phyloP scores from a whole-genome alignment of 2,329 filamentous ascomycete genomes.

The Trichoderma sp. region DNA sequence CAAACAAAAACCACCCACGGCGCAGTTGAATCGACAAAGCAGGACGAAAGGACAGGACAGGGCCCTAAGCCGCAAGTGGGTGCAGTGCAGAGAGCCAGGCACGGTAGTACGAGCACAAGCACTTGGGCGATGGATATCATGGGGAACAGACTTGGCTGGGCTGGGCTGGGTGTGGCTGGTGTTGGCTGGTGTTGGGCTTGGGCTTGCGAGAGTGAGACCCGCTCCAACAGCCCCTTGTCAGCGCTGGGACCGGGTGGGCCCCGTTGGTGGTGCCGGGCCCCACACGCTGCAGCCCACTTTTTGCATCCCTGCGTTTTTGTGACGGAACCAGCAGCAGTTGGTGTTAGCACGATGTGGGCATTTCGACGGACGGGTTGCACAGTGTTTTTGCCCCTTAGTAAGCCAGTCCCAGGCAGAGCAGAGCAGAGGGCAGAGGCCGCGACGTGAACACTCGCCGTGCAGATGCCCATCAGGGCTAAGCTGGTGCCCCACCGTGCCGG shows the following conservation, averaged over 20 bases:
- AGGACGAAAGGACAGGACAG: background rate
- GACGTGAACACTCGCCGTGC: background rate
- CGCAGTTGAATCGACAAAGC: background rate
- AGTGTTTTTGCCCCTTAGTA: background rate
- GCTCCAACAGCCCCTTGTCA: background rate
- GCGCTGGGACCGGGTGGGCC: background rate
- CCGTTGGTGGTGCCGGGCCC: background rate
- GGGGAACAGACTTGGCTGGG: background rate
- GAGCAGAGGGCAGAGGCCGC: background rate
- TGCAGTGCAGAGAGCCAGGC: background rate
- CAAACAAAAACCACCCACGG: background rate
- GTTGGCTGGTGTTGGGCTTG: conserved; percentile 10
- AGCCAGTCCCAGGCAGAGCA: background rate
- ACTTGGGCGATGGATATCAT: background rate
- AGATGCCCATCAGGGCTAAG: conserved; percentile 3
- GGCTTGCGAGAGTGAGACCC: background rate
- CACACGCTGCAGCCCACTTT: background rate
- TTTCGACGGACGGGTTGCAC: too few relatives aligned
- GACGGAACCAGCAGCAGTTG: background rate
- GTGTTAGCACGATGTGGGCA: background rate
- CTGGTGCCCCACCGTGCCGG: conserved; percentile 9
- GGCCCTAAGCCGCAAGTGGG: background rate
- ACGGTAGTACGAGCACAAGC: background rate
- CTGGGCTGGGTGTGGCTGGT: background rate
- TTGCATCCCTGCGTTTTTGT: background rate